A percentile compares a stretch with the other conserved stretches of the same genome.
These are phyloP conservation scores for Yamagishiella unicocca DNA, from an alignment of 139 green algal genomes.

Conservation along the genomic window DNA sequence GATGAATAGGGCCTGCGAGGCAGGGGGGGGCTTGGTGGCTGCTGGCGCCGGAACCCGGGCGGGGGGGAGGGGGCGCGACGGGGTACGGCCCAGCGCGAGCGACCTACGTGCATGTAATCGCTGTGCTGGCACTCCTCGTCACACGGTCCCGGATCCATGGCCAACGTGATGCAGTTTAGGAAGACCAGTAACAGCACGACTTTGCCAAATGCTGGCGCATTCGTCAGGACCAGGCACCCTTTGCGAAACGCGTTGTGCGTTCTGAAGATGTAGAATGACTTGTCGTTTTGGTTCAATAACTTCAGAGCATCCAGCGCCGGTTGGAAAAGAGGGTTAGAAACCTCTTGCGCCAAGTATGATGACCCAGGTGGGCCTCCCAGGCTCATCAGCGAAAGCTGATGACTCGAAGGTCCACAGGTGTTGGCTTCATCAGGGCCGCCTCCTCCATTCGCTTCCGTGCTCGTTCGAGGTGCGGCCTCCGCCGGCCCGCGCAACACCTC, in stretches of 20 bases:
- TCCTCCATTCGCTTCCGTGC: neutral
- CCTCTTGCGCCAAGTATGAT: neutral
- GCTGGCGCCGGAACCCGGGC: neutral
- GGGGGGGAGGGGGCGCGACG: neutral
- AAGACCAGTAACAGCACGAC: constrained; percentile 44
- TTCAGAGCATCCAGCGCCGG: neutral
- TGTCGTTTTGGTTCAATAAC: neutral
- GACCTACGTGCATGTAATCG: neutral
- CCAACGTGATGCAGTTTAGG: constrained; percentile 50
- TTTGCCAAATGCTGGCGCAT: neutral
- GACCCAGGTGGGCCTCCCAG: neutral
- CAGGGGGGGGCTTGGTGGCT: neutral
- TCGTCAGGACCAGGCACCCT: neutral
- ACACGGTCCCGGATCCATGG: constrained; percentile 1
- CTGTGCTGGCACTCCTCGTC: neutral
- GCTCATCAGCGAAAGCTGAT: neutral
- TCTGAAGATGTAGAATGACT: neutral
- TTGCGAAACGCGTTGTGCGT: neutral
- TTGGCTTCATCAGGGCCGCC: neutral
- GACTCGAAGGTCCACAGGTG: neutral
- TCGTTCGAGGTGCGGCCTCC: neutral
- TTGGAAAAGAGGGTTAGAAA: neutral
- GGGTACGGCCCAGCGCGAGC: neutral
- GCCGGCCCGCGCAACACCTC: neutral
- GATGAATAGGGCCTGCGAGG: neutral